A percentile compares a stretch with the other conserved stretches of the same genome.
phyloP scores from a whole-genome alignment of 768 basidiomycete genomes.

The Pleurotus salmoneostramineus region DNA sequence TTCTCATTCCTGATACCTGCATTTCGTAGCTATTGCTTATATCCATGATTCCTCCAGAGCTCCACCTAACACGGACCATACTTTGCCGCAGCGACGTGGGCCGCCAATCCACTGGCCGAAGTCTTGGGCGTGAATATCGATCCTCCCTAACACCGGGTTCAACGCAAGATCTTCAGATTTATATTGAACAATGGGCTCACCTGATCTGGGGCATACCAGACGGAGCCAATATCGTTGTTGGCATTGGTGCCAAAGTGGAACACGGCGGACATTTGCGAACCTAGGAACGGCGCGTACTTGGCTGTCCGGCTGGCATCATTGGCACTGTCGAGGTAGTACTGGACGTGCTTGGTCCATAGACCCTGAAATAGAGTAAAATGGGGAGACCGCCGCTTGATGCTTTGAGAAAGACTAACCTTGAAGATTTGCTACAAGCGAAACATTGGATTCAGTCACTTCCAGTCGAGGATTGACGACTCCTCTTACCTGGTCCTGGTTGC shows the following conservation, averaged over 20 bases:
- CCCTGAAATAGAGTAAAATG: constrained; percentile 25
- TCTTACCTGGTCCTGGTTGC: constrained; percentile 42
- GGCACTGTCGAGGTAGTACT: constrained; percentile 45
- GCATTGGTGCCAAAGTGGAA: constrained; percentile 38
- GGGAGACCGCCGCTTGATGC: neutral
- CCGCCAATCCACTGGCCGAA: constrained; percentile 37
- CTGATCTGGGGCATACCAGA: constrained; percentile 42
- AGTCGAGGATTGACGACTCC: neutral
- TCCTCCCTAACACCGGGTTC: constrained; percentile 24
- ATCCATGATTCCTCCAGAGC: neutral
- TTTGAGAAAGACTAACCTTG: constrained; percentile 24
- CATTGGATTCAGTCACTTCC: neutral
- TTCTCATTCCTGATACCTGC: neutral
- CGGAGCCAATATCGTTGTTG: constrained; percentile 37
- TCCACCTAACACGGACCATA: constrained; percentile 31
- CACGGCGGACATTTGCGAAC: constrained; percentile 38
- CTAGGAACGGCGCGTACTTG: constrained; percentile 39
- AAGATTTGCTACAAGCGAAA: constrained; percentile 33
- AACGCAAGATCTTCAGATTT: neutral
- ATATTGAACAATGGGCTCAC: constrained; percentile 13
- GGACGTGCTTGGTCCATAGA: constrained; percentile 48
- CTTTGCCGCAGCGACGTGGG: constrained; percentile 38
- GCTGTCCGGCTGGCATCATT: constrained; percentile 34
- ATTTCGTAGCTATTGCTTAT: neutral
- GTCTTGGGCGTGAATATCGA: constrained; percentile 43